phyloP scores from a whole-genome alignment of 1,284 basidiomycete genomes.

The Tilletia setariae region DNA sequence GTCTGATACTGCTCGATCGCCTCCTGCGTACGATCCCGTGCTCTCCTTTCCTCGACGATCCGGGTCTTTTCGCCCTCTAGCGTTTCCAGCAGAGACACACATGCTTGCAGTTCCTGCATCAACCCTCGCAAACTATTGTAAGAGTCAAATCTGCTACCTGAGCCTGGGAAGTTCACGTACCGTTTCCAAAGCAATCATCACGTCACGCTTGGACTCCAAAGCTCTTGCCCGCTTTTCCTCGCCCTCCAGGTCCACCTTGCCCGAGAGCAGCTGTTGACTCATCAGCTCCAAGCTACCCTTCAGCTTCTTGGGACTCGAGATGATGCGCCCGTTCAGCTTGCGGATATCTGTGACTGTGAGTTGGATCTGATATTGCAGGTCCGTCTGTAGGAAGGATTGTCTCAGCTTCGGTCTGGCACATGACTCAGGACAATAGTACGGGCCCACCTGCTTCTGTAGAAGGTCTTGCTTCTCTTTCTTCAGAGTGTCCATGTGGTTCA shows the following conservation, averaged over 20 bases:
- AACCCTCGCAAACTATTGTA: too few relatives aligned
- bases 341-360: conserved; percentile 35
- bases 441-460: conserved; percentile 34
- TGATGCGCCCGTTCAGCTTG: conserved; percentile 42
- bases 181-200: conserved; percentile 83
- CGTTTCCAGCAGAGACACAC: neutral
- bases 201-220: conserved; percentile 67
- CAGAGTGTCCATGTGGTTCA: conserved; percentile 66
- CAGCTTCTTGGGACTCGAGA: conserved; percentile 39
- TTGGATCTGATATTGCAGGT: conserved; percentile 40
- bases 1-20: neutral
- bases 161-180: conserved; percentile 62
- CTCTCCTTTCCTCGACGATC: neutral
- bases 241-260: conserved; percentile 68
- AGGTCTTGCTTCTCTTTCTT: conserved; percentile 68
- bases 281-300: conserved; percentile 32
- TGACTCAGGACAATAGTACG: conserved; percentile 24
- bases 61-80: conserved; percentile 5
- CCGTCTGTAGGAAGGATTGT: conserved; percentile 39
- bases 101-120: neutral
- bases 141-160: too few relatives aligned
- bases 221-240: conserved; percentile 66
- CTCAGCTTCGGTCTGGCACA: conserved; percentile 31
- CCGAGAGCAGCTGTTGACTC: conserved; percentile 65
- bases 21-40: neutral